phyloP scores from a whole-genome alignment of 2,329 filamentous ascomycete genomes.

The Pseudogymnoascus sp. region DNA sequence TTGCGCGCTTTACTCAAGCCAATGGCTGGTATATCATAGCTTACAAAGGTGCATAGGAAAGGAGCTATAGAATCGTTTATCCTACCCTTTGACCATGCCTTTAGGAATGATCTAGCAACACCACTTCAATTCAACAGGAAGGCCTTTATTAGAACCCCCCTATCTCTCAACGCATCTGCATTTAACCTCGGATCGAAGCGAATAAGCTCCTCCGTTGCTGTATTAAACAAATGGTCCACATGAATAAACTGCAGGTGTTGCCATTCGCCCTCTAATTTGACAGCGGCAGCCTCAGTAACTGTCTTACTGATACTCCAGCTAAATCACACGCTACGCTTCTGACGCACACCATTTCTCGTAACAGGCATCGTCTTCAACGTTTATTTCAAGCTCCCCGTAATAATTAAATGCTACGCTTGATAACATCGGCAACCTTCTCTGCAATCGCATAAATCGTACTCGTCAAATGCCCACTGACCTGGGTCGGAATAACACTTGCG shows the following conservation, averaged over 20 bases:
- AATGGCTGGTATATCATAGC: background rate
- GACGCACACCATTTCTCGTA: too few species aligned
- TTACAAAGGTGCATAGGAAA: background rate
- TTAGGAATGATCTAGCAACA: background rate
- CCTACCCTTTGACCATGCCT: background rate
- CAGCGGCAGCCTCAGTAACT: too few species aligned
- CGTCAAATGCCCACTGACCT: conserved; percentile 12
- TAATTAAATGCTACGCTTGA: conserved; percentile 2
- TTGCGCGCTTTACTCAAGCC: background rate
- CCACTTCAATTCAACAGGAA: background rate
- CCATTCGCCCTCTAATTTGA: background rate
- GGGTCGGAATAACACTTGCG: background rate
- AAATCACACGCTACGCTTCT: too few species aligned
- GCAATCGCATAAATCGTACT: conserved; percentile 16
- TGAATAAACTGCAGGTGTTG: background rate
- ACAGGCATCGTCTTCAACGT: too few species aligned
- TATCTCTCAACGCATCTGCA: background rate
- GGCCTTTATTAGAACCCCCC: background rate
- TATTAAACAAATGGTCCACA: background rate
- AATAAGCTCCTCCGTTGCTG: background rate
- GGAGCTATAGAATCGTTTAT: too few species aligned
- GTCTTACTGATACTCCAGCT: too few species aligned
- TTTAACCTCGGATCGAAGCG: background rate
- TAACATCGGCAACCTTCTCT: conserved; percentile 19
- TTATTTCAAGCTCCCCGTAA: too few species aligned